Percentiles rank a stretch among this genome's conserved stretches.
These are phyloP conservation scores for Tilletia horrida DNA, from an alignment of 1,284 basidiomycete species.

Conservation along the genomic window DNA sequence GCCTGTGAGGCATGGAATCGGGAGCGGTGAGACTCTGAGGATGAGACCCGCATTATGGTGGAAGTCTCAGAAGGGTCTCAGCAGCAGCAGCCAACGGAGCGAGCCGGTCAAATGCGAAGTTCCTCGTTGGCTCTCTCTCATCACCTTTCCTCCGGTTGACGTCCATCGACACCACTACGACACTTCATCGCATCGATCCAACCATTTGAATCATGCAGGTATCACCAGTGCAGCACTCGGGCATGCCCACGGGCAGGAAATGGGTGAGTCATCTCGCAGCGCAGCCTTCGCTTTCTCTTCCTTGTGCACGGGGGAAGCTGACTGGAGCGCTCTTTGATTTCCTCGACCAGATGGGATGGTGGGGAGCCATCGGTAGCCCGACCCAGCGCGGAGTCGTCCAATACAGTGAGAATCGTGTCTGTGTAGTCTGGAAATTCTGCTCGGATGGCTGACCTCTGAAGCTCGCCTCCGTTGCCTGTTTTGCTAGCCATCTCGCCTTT, in stretches of 20 bases:
- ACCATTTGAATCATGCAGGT: constrained; percentile 27
- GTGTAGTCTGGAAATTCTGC: too few species aligned
- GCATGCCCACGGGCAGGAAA: constrained; percentile 51
- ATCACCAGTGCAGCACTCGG: constrained; percentile 37
- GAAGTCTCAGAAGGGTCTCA: too few species aligned
- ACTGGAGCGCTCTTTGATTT: constrained; percentile 7
- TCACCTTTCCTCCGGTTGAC: neutral
- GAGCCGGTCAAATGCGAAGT: too few species aligned
- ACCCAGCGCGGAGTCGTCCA: constrained; percentile 46
- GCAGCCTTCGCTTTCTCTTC: neutral
- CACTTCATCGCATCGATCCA: neutral
- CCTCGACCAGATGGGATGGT: constrained; percentile 50
- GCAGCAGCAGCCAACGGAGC: too few species aligned
- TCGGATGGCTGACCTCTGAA: too few species aligned
- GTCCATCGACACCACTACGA: neutral
- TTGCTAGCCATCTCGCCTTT: constrained; percentile 46
- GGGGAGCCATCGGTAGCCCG: constrained; percentile 53
- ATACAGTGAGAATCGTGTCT: constrained; percentile 49
- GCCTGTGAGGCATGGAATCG: too few species aligned
- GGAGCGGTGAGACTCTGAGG: too few species aligned
- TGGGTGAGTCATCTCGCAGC: constrained; percentile 31
- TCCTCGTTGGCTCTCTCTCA: too few species aligned
- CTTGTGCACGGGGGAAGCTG: too few species aligned
- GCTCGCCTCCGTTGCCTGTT: neutral
- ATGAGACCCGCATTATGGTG: too few species aligned